phyloP scores from a whole-genome alignment of 2,329 filamentous ascomycete genomes.

The Venturia nashicola region DNA sequence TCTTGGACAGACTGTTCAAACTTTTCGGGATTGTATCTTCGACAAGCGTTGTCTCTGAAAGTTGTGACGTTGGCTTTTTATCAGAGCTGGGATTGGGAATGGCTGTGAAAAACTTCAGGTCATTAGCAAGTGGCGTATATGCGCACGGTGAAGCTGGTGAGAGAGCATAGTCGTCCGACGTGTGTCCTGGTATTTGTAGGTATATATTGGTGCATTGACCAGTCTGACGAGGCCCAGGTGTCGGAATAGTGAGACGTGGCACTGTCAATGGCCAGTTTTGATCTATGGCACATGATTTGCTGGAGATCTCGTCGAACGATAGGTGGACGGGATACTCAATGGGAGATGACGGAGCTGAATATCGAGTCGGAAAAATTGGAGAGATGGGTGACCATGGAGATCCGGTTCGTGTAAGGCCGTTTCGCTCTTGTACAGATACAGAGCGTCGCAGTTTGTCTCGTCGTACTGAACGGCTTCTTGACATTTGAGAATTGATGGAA shows the following conservation, averaged over 20 bases:
- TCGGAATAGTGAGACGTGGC: background rate
- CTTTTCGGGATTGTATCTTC: background rate
- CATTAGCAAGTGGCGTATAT: background rate
- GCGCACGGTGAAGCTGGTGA: background rate
- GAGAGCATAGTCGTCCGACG: background rate
- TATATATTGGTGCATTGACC: background rate
- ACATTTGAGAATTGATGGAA: background rate
- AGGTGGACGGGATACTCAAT: background rate
- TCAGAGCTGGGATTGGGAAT: background rate
- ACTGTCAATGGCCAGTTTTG: background rate
- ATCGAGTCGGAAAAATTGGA: background rate
- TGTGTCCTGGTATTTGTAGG: background rate
- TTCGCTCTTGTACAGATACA: background rate
- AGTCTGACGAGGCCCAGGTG: background rate
- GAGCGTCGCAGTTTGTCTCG: background rate
- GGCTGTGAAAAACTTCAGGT: background rate
- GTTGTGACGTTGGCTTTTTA: background rate
- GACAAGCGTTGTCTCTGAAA: background rate
- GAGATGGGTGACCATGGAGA: background rate
- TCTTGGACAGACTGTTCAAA: background rate
- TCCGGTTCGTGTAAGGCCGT: background rate
- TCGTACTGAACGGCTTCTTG: background rate
- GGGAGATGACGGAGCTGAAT: background rate
- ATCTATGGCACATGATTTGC: background rate
- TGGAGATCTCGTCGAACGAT: background rate